Evolutionary conservation across 106 monocot species (phyloP).

Genomic region (Iris macrosiphon): DNA sequence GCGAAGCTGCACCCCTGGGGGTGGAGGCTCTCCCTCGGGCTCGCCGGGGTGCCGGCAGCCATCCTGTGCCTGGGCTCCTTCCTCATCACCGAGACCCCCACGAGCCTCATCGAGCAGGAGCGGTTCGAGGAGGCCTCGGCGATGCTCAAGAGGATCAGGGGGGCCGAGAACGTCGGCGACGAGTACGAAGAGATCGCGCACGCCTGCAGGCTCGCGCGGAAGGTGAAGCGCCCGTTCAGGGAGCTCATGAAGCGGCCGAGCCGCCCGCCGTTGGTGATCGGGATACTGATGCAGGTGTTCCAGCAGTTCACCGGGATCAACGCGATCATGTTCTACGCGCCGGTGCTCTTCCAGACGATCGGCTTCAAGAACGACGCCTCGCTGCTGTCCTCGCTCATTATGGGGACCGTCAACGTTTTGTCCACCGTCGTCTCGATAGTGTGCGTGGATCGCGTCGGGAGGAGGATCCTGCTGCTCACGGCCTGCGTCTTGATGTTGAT

Average conservation of each 20-base stretch:
- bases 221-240: slow-evolving; percentile 26
- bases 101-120: slow-evolving; percentile 31
- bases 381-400: slow-evolving; percentile 27
- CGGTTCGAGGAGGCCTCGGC: slow-evolving; percentile 12
- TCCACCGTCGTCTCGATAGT: slow-evolving; percentile 22
- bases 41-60: slow-evolving; percentile 26
- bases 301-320: slow-evolving; percentile 39
- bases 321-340: slow-evolving; percentile 36
- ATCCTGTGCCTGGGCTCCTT: slow-evolving; percentile 24
- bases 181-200: slow-evolving; percentile 26
- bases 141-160: slow-evolving; percentile 22
- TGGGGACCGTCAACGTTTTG: slow-evolving; percentile 19
- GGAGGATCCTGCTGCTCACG: slow-evolving; percentile 25
- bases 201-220: slow-evolving; percentile 21
- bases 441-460: slow-evolving; percentile 21
- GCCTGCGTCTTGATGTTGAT: slow-evolving; percentile 29
- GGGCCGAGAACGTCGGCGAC: slow-evolving; percentile 17
- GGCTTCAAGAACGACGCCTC: slow-evolving; percentile 24
- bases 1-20: slow-evolving; percentile 30
- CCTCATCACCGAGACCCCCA: slow-evolving; percentile 30
- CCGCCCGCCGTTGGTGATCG: slow-evolving; percentile 28
- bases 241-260: slow-evolving; percentile 22
- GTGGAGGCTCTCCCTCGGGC: slow-evolving; percentile 31
- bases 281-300: slow-evolving; percentile 25
- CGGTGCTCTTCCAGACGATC: slow-evolving; percentile 36